phyloP scores from a whole-genome alignment of 2,329 filamentous ascomycete species.

The Trichoderma hamatum region DNA sequence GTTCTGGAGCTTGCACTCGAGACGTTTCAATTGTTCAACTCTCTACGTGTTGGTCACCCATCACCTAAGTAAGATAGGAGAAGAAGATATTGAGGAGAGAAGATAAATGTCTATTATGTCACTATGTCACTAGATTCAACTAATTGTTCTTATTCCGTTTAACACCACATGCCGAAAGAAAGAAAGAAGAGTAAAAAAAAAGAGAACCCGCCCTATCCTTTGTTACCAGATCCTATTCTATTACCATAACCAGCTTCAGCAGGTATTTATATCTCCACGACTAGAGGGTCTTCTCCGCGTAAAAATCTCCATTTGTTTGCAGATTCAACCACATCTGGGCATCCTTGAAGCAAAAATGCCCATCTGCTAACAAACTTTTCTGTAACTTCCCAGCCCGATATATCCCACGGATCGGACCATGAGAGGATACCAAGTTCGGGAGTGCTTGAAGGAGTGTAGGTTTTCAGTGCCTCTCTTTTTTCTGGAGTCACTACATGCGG shows the following conservation, averaged over 20 bases:
- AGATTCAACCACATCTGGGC: conserved; percentile 18
- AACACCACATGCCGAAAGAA: neutral
- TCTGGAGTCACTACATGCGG: neutral
- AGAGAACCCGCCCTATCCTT: neutral
- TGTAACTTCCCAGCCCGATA: conserved; percentile 25
- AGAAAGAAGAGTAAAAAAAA: neutral
- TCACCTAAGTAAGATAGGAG: neutral
- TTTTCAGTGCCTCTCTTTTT: neutral
- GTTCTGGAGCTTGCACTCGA: neutral
- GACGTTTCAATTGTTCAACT: neutral
- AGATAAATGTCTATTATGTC: neutral
- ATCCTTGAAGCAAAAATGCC: conserved; percentile 23
- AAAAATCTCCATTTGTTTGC: conserved; percentile 22
- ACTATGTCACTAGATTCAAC: neutral
- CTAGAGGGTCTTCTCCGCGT: conserved; percentile 27
- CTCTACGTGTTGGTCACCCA: neutral
- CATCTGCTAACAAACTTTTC: conserved; percentile 20
- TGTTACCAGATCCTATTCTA: neutral
- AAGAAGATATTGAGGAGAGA: neutral
- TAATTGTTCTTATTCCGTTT: neutral
- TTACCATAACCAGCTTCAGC: neutral
- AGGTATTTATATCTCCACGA: conserved; percentile 9
- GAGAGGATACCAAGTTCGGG: conserved; percentile 28
- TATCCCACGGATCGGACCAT: conserved; percentile 31
- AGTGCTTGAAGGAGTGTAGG: neutral